These are phyloP conservation scores for Mortierella polycephala DNA, from an alignment of 371 early-diverging fungal genomes.

Conservation along the genomic window DNA sequence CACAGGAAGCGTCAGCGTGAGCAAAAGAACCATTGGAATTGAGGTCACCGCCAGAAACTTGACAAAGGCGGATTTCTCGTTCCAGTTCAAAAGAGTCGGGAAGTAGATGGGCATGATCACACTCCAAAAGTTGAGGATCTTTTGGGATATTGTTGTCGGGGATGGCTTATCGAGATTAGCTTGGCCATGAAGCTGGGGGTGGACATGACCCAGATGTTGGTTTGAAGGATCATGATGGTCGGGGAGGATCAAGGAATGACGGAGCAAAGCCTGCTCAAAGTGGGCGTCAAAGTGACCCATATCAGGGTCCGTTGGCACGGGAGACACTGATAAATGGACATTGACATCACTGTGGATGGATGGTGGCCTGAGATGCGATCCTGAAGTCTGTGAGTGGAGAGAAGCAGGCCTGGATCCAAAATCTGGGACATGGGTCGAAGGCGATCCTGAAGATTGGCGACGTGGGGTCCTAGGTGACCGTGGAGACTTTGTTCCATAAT, in stretches of 20 bases:
- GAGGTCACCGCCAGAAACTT: slow-evolving; percentile 65
- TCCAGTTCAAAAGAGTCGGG: slow-evolving; percentile 64
- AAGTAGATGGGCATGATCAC: slow-evolving; percentile 56
- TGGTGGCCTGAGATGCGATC: neutral
- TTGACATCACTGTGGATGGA: neutral
- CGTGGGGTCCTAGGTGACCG: slow-evolving; percentile 9
- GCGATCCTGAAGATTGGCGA: slow-evolving; percentile 6
- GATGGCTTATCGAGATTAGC: neutral
- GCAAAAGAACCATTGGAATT: slow-evolving; percentile 63
- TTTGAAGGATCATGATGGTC: slow-evolving; percentile 35
- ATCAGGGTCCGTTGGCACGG: slow-evolving; percentile 4
- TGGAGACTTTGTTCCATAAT: slow-evolving; percentile 43
- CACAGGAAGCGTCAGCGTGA: slow-evolving; percentile 69
- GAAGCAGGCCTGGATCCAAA: slow-evolving; percentile 2
- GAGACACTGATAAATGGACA: slow-evolving; percentile 3
- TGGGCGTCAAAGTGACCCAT: slow-evolving; percentile 2
- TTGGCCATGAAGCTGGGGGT: neutral
- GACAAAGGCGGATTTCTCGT: slow-evolving; percentile 61
- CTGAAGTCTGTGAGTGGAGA: neutral
- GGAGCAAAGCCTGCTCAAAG: slow-evolving; percentile 20
- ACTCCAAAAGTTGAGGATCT: slow-evolving; percentile 3
- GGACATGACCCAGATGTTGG: slow-evolving; percentile 41
- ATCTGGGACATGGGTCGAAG: neutral
- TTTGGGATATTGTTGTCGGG: neutral
- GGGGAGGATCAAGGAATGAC: slow-evolving; percentile 42